Conservation (phyloP, 1,139 yeast species). For the Hemisphaericaspora subhashii region DNA sequence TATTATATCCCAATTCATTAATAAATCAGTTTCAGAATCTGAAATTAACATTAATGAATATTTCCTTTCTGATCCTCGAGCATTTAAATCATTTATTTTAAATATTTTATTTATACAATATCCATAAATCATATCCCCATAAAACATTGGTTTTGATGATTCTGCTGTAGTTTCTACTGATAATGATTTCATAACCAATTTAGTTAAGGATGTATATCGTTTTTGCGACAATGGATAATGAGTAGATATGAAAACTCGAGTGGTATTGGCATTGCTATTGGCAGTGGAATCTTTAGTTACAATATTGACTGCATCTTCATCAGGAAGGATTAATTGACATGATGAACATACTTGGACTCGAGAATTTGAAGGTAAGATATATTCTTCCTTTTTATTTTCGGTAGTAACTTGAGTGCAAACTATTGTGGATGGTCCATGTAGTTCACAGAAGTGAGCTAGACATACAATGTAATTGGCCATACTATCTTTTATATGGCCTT, state of each 20-base stretch:
- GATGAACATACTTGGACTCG: slow-evolving; percentile 56
- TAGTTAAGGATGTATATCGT: slow-evolving; percentile 55
- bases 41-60: slow-evolving; percentile 65
- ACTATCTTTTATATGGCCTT: background rate
- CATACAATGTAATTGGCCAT: slow-evolving; percentile 47
- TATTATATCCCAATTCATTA: slow-evolving; percentile 60
- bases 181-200: slow-evolving; percentile 61
- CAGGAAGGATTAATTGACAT: slow-evolving; percentile 53
- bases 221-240: slow-evolving; percentile 63
- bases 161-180: slow-evolving; percentile 75
- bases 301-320: slow-evolving; percentile 29
- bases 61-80: slow-evolving; percentile 78
- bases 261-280: slow-evolving; percentile 15
- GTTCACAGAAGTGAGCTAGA: slow-evolving; percentile 81
- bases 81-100: slow-evolving; percentile 65
- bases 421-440: slow-evolving; percentile 81
- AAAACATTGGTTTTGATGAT: slow-evolving; percentile 64
- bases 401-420: slow-evolving; percentile 59
- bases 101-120: slow-evolving; percentile 66
- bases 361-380: slow-evolving; percentile 26
- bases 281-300: slow-evolving; percentile 17
- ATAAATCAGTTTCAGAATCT: slow-evolving; percentile 54
- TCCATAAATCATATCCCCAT: slow-evolving; percentile 70
- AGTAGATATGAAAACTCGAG: slow-evolving; percentile 38
- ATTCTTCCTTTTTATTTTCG: slow-evolving; percentile 12